phyloP scores from a whole-genome alignment of 768 basidiomycete genomes.

The Tricholoma hemisulphureum region DNA sequence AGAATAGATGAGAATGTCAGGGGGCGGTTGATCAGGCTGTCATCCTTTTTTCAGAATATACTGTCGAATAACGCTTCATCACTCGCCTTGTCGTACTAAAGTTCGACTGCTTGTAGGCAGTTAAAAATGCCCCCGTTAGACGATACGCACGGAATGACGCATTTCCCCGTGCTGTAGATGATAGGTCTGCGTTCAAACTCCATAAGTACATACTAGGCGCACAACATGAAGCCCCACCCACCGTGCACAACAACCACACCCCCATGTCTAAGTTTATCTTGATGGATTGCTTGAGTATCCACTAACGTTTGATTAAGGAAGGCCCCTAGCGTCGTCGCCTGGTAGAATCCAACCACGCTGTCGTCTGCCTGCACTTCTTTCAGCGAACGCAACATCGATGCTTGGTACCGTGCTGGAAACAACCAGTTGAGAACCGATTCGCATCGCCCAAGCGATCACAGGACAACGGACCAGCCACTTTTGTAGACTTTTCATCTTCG shows the following conservation, averaged over 20 bases:
- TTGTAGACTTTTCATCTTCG: slow-evolving; percentile 80
- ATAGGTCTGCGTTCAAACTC: slow-evolving; percentile 53
- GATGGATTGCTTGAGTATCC: slow-evolving; percentile 82
- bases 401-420: slow-evolving; percentile 70
- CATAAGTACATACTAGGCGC: not conserved
- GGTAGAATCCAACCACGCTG: slow-evolving; percentile 92
- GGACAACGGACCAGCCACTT: slow-evolving; percentile 60
- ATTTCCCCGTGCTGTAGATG: slow-evolving; percentile 77
- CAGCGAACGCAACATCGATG: slow-evolving; percentile 80
- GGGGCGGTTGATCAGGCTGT: slow-evolving; percentile 74
- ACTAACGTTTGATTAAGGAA: slow-evolving; percentile 81
- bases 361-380: slow-evolving; percentile 92
- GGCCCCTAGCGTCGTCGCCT: slow-evolving; percentile 81
- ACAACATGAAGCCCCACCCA: slow-evolving; percentile 29
- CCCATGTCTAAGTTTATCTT: slow-evolving; percentile 81
- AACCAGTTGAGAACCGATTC: slow-evolving; percentile 6
- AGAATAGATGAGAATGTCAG: slow-evolving; percentile 85
- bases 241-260: slow-evolving; percentile 86
- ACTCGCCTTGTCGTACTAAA: slow-evolving; percentile 83
- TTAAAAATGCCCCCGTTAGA: slow-evolving; percentile 75
- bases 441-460: slow-evolving; percentile 3
- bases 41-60: slow-evolving; percentile 19
- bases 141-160: slow-evolving; percentile 88
- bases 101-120: slow-evolving; percentile 77
- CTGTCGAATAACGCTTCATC: slow-evolving; percentile 8